Evolutionary conservation across 352 stramenopile genomes (phyloP), one percentile per base, ranked within the genome.

Genomic region (Globisporangium uncinulatum): DNA sequence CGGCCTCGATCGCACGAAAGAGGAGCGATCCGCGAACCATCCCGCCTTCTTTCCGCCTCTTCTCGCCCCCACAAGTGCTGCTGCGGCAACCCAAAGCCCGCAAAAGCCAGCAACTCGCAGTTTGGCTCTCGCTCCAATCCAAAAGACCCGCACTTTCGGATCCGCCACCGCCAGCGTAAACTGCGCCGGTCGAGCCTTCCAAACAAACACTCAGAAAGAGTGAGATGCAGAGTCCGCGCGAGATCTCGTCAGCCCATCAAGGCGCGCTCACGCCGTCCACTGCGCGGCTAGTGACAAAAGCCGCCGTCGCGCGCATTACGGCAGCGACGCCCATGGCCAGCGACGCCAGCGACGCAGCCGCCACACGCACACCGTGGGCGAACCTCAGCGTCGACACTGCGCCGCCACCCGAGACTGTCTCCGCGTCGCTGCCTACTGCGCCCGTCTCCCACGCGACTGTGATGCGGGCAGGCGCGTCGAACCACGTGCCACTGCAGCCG

Each of bases 321-420:
- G 49, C 66, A 10, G 54, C 54, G 31, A 59, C 54, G 54, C 54
- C 54, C 32, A 53, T 59, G 54, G 37, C 43, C 17, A 20, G 19
- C 3, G 42, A 51, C 52, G 43, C 49, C 42, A 14, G 14, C 42
- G 15, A 17, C 42, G 42, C 42, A 9, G 19, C 15, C 34, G 32
- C 5, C 34, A 19, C 64, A 1, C 71, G 72, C 47, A 83, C 78
- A 54, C 74, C 81, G 0, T 91, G 81, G 81, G 79, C 81, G 52
- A 86, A 89, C 51, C 73, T 91, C 44, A 89, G 74, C 50, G 68
- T 91, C 7, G 81, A 88, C 66, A 91, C 81, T 37, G 61, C 67
- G 29, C 45, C 31, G 20, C 43, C 32, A 37, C 34, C 45, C 55
- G 36, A 34, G 20, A 49, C 9, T 24, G 51, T 51, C 45, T 44